Percentiles rank a stretch among this genome's conserved stretches.
Evolutionary conservation across 1,284 basidiomycete species (phyloP).

Genomic region (Ceratobasidium theobromae): DNA sequence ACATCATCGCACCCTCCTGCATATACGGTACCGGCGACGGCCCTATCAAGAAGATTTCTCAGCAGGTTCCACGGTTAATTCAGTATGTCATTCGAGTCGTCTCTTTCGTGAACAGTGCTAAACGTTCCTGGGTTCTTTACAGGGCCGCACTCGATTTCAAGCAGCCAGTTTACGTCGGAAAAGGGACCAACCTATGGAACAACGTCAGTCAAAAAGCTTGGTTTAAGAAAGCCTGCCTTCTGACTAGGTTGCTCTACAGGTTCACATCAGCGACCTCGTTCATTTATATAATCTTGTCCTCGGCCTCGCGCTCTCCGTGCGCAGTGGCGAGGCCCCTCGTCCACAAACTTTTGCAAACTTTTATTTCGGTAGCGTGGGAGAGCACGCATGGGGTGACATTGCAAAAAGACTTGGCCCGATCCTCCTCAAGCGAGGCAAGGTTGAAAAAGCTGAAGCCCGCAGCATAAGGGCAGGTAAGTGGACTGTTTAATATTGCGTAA

Average conservation of each 20-base stretch:
- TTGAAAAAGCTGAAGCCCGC: conserved; percentile 26
- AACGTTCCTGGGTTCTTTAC: too few relatives aligned
- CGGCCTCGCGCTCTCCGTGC: conserved; percentile 35
- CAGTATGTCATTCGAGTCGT: conserved; percentile 14
- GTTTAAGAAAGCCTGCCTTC: not conserved
- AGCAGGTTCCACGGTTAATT: conserved; percentile 34
- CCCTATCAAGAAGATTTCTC: conserved; percentile 36
- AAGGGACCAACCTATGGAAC: conserved; percentile 43
- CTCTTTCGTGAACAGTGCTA: too few relatives aligned
- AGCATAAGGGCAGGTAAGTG: conserved; percentile 27
- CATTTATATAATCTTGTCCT: conserved; percentile 38
- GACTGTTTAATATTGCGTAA: not conserved
- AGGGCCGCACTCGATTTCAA: conserved; percentile 42
- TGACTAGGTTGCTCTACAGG: conserved; percentile 24
- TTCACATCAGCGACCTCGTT: conserved; percentile 38
- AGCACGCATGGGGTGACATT: conserved; percentile 33
- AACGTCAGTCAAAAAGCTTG: conserved; percentile 5
- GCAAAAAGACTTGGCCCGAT: conserved; percentile 29
- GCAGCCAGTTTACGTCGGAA: conserved; percentile 43
- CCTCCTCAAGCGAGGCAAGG: conserved; percentile 29
- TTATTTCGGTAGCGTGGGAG: conserved; percentile 34
- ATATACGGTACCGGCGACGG: conserved; percentile 45
- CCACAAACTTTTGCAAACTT: conserved; percentile 26
- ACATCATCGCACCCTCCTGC: conserved; percentile 46
- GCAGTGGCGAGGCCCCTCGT: not conserved